Percentiles rank a stretch among this genome's conserved stretches.
Evolutionary conservation across 257 asterid genomes (phyloP).

Genomic region (Anisodus acutangulus): DNA sequence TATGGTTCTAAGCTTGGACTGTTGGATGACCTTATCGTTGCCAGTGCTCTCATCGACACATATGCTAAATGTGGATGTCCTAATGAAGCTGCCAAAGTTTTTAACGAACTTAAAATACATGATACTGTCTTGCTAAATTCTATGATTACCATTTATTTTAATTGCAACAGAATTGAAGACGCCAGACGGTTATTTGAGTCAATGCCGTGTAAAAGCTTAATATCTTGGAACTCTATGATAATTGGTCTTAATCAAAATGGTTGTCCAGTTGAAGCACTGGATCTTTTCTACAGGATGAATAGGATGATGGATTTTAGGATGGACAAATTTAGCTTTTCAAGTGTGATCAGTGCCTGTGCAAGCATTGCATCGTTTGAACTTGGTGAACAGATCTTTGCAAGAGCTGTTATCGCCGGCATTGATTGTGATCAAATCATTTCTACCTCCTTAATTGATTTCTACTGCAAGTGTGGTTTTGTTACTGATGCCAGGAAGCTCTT

Average conservation of each 20-base stretch:
- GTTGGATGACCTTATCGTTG: slow-evolving; percentile 57
- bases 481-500: slow-evolving; percentile 60
- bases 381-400: slow-evolving; percentile 80
- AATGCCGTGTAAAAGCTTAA: slow-evolving; percentile 66
- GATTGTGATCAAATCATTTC: slow-evolving; percentile 60
- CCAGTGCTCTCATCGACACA: slow-evolving; percentile 64
- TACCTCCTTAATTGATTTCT: slow-evolving; percentile 77
- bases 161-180: slow-evolving; percentile 68
- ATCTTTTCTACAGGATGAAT: slow-evolving; percentile 71
- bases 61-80: slow-evolving; percentile 71
- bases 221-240: slow-evolving; percentile 90
- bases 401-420: slow-evolving; percentile 64
- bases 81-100: slow-evolving; percentile 59
- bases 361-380: slow-evolving; percentile 66
- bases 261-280: slow-evolving; percentile 65
- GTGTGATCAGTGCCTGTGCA: slow-evolving; percentile 82
- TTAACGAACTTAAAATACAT: slow-evolving; percentile 56
- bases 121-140: slow-evolving; percentile 78
- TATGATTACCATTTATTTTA: slow-evolving; percentile 41
- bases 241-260: slow-evolving; percentile 83
- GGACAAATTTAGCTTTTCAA: slow-evolving; percentile 66
- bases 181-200: slow-evolving; percentile 62
- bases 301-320: slow-evolving; percentile 42
- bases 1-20: slow-evolving; percentile 56
- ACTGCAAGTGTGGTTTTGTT: slow-evolving; percentile 78